Evolutionary conservation across 2,329 filamentous ascomycete species (phyloP), one percentile per base, ranked within the genome.

Genomic region (Alternaria sp.): DNA sequence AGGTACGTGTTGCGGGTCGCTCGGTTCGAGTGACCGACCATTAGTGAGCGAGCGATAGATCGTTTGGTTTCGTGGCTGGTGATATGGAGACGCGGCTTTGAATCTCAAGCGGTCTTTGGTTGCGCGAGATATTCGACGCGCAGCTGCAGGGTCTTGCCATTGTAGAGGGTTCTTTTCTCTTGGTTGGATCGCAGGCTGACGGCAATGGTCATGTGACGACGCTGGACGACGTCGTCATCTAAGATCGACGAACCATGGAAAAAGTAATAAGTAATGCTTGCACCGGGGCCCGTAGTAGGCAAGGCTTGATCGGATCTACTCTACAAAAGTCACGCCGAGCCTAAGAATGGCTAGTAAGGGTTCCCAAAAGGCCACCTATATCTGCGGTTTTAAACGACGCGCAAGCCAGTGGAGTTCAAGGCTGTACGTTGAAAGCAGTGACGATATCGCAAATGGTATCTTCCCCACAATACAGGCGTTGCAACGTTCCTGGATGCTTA

Each of bases 1-100:
- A 58, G 33, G 39, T 54, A 54, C 52, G 45, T 50, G 29, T 17
- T 54, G 61, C 55, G 54, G 60, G 56, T 68, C 49, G 65, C 53
- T 58, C 66, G 62, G 63, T 58, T 44, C 36, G 57, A 54, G 45
- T 60, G 44, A 53, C 66, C 66, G 66, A 62, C 40, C 36, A 36
- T 56, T 49, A 61, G 58, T 56, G 51, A 55, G 21, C 9, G 21
- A 51, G 55, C 51, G 52, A 24, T 53, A 37, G 56, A 51, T 36
- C 49, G 17, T 51, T 45, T 46, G 59, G 37, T 54, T 36, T 58
- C 54, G 56, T 51, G 45, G 45, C 41, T 41, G 28, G 41, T 31
- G 36, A 29, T 26, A 53, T 57, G 34, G 51, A 51, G 54, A 52
- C 40, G 51, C 42, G 41, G 36, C 45, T 50, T 37, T 51, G 42